Percentiles rank a stretch among this genome's conserved stretches.
These are phyloP conservation scores for Phytophthora melonis DNA, from an alignment of 352 stramenopile species.

Conservation along the genomic window DNA sequence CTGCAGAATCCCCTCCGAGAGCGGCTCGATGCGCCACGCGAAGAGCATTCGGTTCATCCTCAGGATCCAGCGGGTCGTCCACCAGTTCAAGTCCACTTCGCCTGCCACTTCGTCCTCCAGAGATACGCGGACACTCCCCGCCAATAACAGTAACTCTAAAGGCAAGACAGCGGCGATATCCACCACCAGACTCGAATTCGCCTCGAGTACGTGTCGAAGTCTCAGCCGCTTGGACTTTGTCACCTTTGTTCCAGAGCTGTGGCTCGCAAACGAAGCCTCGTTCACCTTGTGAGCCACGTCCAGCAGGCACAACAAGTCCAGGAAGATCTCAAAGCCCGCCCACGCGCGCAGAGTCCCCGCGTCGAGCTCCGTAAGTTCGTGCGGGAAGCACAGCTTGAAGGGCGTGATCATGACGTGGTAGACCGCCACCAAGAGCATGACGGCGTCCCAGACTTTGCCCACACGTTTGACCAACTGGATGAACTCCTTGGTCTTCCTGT, in stretches of 20 bases:
- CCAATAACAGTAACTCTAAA: slow-evolving; percentile 42
- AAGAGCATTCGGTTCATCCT: slow-evolving; percentile 63
- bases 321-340: slow-evolving; percentile 50
- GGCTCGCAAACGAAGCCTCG: slow-evolving; percentile 34
- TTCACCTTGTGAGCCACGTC: slow-evolving; percentile 42
- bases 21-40: slow-evolving; percentile 35
- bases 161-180: slow-evolving; percentile 56
- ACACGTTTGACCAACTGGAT: slow-evolving; percentile 36
- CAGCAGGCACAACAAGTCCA: slow-evolving; percentile 51
- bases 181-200: slow-evolving; percentile 28
- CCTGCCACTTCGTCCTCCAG: background rate
- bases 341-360: slow-evolving; percentile 32
- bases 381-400: slow-evolving; percentile 59
- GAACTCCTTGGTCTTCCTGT: slow-evolving; percentile 40
- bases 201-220: background rate
- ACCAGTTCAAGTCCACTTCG: slow-evolving; percentile 9
- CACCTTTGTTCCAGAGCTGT: slow-evolving; percentile 12
- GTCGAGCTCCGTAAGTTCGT: slow-evolving; percentile 41
- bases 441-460: slow-evolving; percentile 50
- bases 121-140: background rate
- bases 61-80: slow-evolving; percentile 42
- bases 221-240: background rate
- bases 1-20: slow-evolving; percentile 59
- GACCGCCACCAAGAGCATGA: slow-evolving; percentile 44
- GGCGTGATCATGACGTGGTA: slow-evolving; percentile 51